Percentiles rank a stretch among this genome's conserved stretches.
Evolutionary conservation across 2,329 filamentous ascomycete genomes (phyloP).

Genomic region (Ilyonectria mors-panacis): DNA sequence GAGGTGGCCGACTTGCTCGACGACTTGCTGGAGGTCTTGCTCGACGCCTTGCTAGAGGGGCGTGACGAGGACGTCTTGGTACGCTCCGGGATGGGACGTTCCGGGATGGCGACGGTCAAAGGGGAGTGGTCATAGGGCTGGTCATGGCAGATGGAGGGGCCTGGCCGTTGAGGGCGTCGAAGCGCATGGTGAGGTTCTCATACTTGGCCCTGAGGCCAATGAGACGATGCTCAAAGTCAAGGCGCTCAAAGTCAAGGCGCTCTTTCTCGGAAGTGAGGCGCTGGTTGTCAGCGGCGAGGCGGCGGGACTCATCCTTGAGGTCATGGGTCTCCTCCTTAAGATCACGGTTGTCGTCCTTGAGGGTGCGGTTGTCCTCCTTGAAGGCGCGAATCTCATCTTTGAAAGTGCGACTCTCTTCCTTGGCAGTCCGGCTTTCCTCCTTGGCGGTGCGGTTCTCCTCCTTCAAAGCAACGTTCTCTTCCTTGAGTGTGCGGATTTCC

Average conservation of each 20-base stretch:
- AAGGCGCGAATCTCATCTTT: slow-evolving; percentile 46
- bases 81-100: slow-evolving; percentile 41
- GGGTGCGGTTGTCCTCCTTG: slow-evolving; percentile 47
- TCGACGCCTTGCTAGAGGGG: slow-evolving; percentile 48
- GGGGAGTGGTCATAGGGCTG: slow-evolving; percentile 45
- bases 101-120: slow-evolving; percentile 37
- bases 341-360: slow-evolving; percentile 44
- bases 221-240: slow-evolving; percentile 45
- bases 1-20: slow-evolving; percentile 34
- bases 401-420: slow-evolving; percentile 5
- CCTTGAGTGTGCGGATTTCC: slow-evolving; percentile 19
- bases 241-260: slow-evolving; percentile 49
- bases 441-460: slow-evolving; percentile 24
- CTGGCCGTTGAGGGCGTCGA: slow-evolving; percentile 46
- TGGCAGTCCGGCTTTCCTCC: slow-evolving; percentile 9
- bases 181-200: slow-evolving; percentile 50
- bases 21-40: slow-evolving; percentile 49
- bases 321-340: slow-evolving; percentile 47
- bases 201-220: slow-evolving; percentile 48
- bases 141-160: slow-evolving; percentile 42
- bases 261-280: slow-evolving; percentile 46
- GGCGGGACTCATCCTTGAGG: slow-evolving; percentile 46
- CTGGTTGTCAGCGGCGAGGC: slow-evolving; percentile 44
- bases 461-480: slow-evolving; percentile 28
- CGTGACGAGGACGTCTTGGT: slow-evolving; percentile 48